Evolutionary conservation across 1,284 basidiomycete species (phyloP).

Genomic region (Rhodofomes roseus): DNA sequence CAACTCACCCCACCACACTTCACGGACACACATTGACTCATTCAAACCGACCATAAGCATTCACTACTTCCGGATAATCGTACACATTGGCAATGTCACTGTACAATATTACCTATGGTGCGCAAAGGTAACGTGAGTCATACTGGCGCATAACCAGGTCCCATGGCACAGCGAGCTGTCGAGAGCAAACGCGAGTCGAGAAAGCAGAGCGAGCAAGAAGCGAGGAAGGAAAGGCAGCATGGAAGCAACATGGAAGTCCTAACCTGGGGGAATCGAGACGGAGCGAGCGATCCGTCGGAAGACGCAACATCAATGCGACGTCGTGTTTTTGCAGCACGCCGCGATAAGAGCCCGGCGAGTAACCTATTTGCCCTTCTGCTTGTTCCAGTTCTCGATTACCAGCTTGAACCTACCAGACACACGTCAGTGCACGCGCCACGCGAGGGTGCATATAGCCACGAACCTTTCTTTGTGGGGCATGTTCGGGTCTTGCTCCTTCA

Average conservation of each 20-base stretch:
- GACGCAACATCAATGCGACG: neutral
- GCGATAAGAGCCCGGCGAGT: conserved; percentile 6
- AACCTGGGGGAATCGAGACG: neutral
- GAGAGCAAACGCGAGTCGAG: neutral
- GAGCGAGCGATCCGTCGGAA: neutral
- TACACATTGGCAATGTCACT: neutral
- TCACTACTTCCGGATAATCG: neutral
- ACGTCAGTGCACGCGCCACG: conserved; percentile 3
- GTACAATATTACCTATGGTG: conserved; percentile 1
- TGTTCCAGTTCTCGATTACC: conserved; percentile 75
- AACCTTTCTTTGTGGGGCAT: conserved; percentile 71
- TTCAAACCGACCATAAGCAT: too few species aligned
- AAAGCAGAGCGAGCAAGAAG: neutral
- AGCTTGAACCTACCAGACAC: conserved; percentile 56
- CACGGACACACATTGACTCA: too few species aligned
- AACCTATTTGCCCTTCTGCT: conserved; percentile 64
- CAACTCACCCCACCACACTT: too few species aligned
- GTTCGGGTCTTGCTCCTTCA: conserved; percentile 69
- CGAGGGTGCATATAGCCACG: conserved; percentile 17
- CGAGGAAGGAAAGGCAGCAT: neutral
- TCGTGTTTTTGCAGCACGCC: neutral
- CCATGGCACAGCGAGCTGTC: neutral
- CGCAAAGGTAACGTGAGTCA: neutral
- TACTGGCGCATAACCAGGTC: neutral
- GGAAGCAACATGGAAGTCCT: neutral